Conservation (phyloP, 768 basidiomycete species). For the Pisolithus albus region DNA sequence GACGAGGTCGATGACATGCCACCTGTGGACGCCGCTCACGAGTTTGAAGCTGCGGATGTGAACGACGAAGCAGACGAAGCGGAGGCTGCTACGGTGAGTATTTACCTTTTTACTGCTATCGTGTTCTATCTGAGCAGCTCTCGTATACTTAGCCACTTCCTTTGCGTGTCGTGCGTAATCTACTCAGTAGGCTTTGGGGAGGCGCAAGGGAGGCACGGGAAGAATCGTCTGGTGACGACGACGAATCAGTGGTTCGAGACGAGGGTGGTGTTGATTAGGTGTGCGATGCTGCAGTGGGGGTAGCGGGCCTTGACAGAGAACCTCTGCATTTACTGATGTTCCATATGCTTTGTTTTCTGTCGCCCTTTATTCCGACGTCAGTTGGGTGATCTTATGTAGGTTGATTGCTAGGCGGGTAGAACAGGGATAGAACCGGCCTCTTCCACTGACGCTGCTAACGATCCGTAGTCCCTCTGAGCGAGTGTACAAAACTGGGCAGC, state of each 20-base stretch:
- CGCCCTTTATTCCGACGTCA: too few relatives aligned
- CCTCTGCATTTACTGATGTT: too few relatives aligned
- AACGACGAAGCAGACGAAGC: constrained; percentile 42
- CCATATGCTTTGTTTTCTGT: too few relatives aligned
- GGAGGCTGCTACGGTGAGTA: constrained; percentile 41
- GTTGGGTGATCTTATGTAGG: too few relatives aligned
- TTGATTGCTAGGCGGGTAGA: too few relatives aligned
- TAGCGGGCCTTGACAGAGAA: too few relatives aligned
- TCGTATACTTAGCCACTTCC: constrained; percentile 45
- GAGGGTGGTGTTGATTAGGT: background rate
- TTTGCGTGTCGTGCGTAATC: constrained; percentile 48
- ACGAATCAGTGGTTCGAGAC: background rate
- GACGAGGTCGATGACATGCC: constrained; percentile 15
- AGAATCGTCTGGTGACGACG: constrained; percentile 15
- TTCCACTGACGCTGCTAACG: too few relatives aligned
- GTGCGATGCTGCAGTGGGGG: background rate
- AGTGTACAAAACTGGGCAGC: too few relatives aligned
- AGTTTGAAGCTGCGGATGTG: constrained; percentile 19
- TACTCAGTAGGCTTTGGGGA: constrained; percentile 57
- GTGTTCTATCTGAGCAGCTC: background rate
- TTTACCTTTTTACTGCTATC: background rate
- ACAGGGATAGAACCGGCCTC: too few relatives aligned
- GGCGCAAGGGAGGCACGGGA: constrained; percentile 19
- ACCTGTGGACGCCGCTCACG: background rate
- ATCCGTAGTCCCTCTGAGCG: too few relatives aligned